A percentile compares a stretch with the other conserved stretches of the same genome.
Evolutionary conservation across 768 basidiomycete species (phyloP).

Genomic region (Hygrophorus russula): DNA sequence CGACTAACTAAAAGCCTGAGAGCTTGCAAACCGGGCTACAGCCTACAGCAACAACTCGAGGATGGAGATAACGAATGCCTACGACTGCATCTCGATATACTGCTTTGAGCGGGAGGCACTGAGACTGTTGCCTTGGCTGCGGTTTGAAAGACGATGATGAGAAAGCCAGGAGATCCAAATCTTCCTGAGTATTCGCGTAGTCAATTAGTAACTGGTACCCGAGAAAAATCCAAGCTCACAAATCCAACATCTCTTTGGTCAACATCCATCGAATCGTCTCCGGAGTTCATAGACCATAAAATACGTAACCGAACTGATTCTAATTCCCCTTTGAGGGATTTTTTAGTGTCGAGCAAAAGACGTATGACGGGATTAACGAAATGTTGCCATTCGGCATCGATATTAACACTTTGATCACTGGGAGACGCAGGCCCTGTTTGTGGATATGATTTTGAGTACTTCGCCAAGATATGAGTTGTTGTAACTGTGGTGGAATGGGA

Average conservation of each 20-base stretch:
- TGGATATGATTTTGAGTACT: conserved; percentile 63
- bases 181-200: conserved; percentile 39
- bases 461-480: conserved; percentile 41
- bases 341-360: conserved; percentile 51
- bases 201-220: conserved; percentile 5
- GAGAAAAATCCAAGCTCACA: conserved; percentile 32
- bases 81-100: conserved; percentile 66
- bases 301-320: conserved; percentile 58
- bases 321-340: conserved; percentile 34
- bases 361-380: conserved; percentile 60
- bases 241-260: conserved; percentile 52
- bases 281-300: conserved; percentile 44
- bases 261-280: conserved; percentile 15
- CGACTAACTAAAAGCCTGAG: background rate
- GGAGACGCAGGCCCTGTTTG: conserved; percentile 9
- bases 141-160: conserved; percentile 19
- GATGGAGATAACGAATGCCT: conserved; percentile 64
- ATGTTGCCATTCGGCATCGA: conserved; percentile 61
- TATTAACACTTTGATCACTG: conserved; percentile 5
- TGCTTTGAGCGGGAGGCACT: conserved; percentile 67
- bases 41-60: conserved; percentile 8
- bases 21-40: background rate
- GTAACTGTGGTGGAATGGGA: conserved; percentile 49
- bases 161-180: conserved; percentile 63
- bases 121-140: conserved; percentile 22